phyloP scores from a whole-genome alignment of 2,329 filamentous ascomycete genomes.

The Colletotrichum cuscutae region DNA sequence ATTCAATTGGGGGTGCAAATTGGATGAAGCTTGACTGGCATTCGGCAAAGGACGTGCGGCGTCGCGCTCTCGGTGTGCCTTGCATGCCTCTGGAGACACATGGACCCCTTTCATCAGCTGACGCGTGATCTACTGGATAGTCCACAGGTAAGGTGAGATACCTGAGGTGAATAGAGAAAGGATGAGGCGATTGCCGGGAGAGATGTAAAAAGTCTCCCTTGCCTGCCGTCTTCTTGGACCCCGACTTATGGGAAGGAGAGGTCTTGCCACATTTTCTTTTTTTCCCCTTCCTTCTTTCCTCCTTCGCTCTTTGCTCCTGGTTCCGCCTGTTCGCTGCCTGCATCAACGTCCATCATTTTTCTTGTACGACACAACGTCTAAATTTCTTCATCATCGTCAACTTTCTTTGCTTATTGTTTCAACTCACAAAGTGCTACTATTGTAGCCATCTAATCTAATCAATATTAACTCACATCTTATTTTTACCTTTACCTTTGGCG shows the following conservation, averaged over 20 bases:
- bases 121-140: constrained; percentile 3
- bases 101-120: neutral
- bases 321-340: neutral
- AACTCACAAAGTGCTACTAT: neutral
- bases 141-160: too few species aligned
- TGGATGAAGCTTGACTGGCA: constrained; percentile 18
- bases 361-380: neutral
- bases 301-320: constrained; percentile 1
- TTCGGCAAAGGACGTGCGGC: neutral
- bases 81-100: constrained; percentile 8
- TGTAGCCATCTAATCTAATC: constrained; percentile 1
- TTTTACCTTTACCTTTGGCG: neutral
- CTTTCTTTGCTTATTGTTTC: neutral
- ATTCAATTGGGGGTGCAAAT: constrained; percentile 15
- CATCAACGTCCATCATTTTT: neutral
- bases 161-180: neutral
- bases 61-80: constrained; percentile 4
- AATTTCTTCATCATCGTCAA: neutral
- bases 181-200: neutral
- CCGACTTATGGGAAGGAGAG: constrained; percentile 20
- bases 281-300: constrained; percentile 2
- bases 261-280: constrained; percentile 21
- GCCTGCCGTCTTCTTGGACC: constrained; percentile 5
- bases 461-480: neutral
- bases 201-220: constrained; percentile 32